Conservation (phyloP, 2,329 filamentous ascomycete genomes). For the Cercospora sesami region DNA sequence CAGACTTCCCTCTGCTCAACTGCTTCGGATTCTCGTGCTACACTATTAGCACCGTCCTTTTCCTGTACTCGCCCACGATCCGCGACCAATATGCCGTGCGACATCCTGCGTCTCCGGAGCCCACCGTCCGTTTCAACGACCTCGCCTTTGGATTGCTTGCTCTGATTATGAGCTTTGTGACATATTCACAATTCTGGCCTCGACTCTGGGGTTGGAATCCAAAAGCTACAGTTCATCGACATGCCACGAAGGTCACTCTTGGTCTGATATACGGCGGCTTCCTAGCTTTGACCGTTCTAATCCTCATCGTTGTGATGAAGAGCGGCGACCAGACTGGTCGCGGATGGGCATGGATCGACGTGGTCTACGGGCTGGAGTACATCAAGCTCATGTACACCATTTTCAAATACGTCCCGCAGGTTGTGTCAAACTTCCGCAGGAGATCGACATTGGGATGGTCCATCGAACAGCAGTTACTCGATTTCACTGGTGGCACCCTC, state of each 20-base stretch:
- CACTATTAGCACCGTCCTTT: slow-evolving; percentile 66
- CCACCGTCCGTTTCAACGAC: slow-evolving; percentile 88
- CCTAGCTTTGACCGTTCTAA: slow-evolving; percentile 53
- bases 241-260: slow-evolving; percentile 62
- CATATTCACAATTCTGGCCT: slow-evolving; percentile 75
- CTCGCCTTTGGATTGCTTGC: slow-evolving; percentile 84
- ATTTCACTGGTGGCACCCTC: slow-evolving; percentile 76
- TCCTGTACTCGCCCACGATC: slow-evolving; percentile 77
- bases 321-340: slow-evolving; percentile 49
- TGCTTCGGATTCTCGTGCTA: slow-evolving; percentile 72
- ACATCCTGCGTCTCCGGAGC: slow-evolving; percentile 69
- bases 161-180: slow-evolving; percentile 67
- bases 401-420: slow-evolving; percentile 90
- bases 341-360: slow-evolving; percentile 65
- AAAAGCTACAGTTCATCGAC: slow-evolving; percentile 48
- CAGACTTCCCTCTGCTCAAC: slow-evolving; percentile 84
- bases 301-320: slow-evolving; percentile 49
- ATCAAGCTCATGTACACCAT: slow-evolving; percentile 87
- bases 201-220: slow-evolving; percentile 73
- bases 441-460: slow-evolving; percentile 85
- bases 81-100: slow-evolving; percentile 80
- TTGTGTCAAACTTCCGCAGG: slow-evolving; percentile 78
- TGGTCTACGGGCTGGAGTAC: slow-evolving; percentile 71
- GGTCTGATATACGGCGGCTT: slow-evolving; percentile 71
- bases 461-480: slow-evolving; percentile 79